A percentile compares a stretch with the other conserved stretches of the same genome.
Evolutionary conservation across 2,329 filamentous ascomycete genomes (phyloP).

Genomic region (Alternaria rosae): DNA sequence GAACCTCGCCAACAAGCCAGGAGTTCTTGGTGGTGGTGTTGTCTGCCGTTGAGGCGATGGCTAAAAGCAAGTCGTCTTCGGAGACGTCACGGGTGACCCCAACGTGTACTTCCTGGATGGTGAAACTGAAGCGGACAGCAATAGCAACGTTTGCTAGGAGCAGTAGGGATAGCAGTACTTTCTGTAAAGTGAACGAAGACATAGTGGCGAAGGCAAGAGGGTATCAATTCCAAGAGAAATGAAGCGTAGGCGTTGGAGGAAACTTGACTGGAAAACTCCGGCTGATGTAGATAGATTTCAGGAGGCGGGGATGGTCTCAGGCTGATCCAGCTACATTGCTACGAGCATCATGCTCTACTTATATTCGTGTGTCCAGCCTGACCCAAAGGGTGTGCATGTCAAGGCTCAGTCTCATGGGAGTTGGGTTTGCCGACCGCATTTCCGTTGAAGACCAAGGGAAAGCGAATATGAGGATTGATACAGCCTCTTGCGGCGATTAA

Average conservation of each 20-base stretch:
- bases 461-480: not conserved
- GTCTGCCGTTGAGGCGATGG: not conserved
- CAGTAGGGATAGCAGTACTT: not conserved
- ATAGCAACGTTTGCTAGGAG: not conserved
- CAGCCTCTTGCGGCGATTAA: not conserved
- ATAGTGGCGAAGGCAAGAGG: not conserved
- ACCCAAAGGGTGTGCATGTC: not conserved
- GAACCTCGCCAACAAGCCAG: not conserved
- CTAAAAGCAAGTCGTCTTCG: not conserved
- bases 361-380: not conserved
- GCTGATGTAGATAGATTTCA: not conserved
- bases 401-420: not conserved
- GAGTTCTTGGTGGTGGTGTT: not conserved
- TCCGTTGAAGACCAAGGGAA: not conserved
- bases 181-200: not conserved
- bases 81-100: not conserved
- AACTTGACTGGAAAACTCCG: not conserved
- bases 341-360: not conserved
- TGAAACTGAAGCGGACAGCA: not conserved
- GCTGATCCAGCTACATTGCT: not conserved
- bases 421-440: not conserved
- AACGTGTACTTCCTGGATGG: not conserved
- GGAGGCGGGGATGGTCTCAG: not conserved
- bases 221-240: not conserved
- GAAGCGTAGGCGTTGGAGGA: not conserved